Conservation (phyloP, 768 basidiomycete species). For the Botryobasidium botryosum region DNA sequence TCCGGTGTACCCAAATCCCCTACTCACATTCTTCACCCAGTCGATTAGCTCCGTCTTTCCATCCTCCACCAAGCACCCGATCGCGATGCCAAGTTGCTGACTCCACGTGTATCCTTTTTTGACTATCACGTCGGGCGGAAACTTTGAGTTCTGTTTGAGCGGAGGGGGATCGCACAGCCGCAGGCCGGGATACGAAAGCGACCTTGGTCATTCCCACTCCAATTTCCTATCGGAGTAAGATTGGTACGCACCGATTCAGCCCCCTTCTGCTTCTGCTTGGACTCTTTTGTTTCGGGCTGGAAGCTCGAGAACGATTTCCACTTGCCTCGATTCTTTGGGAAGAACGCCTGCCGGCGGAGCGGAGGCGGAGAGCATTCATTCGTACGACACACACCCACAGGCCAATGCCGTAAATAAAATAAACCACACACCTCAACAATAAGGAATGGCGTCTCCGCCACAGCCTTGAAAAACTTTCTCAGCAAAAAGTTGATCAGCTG, state of each 20-base stretch:
- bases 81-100: conserved; percentile 75
- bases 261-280: conserved; percentile 19
- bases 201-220: too few species aligned
- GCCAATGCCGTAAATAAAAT: neutral
- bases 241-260: too few species aligned
- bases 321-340: conserved; percentile 70
- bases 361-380: neutral
- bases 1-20: too few species aligned
- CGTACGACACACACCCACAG: neutral
- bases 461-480: conserved; percentile 85
- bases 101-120: conserved; percentile 81
- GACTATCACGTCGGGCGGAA: conserved; percentile 53
- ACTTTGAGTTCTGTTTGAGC: conserved; percentile 1
- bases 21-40: conserved; percentile 70
- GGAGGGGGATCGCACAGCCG: neutral
- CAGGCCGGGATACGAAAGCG: too few species aligned
- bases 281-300: conserved; percentile 30
- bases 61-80: conserved; percentile 53
- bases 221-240: too few species aligned
- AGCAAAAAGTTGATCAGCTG: conserved; percentile 73
- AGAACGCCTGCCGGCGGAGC: conserved; percentile 47
- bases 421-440: conserved; percentile 70
- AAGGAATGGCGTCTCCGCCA: conserved; percentile 70
- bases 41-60: conserved; percentile 47
- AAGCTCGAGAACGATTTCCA: conserved; percentile 78